Percentiles rank a stretch among this genome's conserved stretches.
These are phyloP conservation scores for Passiflora organensis DNA, from an alignment of 345 rosid genomes.

Conservation along the genomic window DNA sequence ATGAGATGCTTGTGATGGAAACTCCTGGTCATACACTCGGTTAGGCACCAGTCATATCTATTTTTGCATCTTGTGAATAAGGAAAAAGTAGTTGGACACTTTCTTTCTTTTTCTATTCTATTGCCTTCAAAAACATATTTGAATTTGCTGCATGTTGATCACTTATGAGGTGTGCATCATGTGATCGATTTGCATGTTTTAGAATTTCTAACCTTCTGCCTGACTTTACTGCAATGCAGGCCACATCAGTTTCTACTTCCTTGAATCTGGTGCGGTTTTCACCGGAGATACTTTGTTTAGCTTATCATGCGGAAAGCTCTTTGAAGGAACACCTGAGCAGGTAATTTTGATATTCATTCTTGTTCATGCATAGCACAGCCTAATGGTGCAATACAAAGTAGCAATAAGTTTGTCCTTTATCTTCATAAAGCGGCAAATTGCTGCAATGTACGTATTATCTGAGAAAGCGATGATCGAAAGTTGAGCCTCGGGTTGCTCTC, in stretches of 20 bases:
- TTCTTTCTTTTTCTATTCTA: too few species aligned
- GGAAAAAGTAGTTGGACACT: too few species aligned
- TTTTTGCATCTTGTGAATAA: background rate
- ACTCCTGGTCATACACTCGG: conserved; percentile 99
- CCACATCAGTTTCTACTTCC: conserved; percentile 93
- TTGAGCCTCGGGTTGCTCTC: too few species aligned
- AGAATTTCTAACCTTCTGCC: background rate
- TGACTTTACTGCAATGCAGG: conserved; percentile 58
- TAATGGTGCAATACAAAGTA: too few species aligned
- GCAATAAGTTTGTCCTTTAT: too few species aligned
- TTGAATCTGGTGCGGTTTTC: conserved; percentile 76
- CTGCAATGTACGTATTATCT: too few species aligned
- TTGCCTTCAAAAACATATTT: too few species aligned
- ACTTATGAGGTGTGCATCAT: background rate
- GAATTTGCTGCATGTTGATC: too few species aligned
- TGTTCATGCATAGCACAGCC: background rate
- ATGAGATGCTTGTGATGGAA: conserved; percentile 74
- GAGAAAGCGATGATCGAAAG: too few species aligned
- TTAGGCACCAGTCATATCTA: conserved; percentile 10
- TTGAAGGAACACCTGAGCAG: conserved; percentile 90
- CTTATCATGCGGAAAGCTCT: conserved; percentile 93
- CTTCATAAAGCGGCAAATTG: too few species aligned
- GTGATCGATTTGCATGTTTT: background rate
- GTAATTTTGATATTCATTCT: conserved; percentile 25
- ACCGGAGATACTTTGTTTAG: conserved; percentile 92